Conservation (phyloP, 2,329 filamentous ascomycete genomes). For the Exophiala calicioides region DNA sequence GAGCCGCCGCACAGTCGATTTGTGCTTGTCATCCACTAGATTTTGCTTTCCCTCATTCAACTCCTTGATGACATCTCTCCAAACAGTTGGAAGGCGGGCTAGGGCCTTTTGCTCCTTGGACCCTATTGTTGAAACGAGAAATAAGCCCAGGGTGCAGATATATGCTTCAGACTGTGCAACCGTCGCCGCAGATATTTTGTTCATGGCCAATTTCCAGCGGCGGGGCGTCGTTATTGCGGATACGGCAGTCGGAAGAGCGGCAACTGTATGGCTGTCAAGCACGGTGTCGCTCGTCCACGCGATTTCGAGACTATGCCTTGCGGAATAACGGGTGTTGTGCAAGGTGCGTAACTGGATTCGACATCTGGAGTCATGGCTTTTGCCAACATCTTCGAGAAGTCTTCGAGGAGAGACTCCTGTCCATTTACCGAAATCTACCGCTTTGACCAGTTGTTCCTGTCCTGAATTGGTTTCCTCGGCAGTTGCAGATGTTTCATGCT, state of each 20-base stretch:
- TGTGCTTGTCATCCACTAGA: conserved; percentile 69
- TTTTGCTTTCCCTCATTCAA: conserved; percentile 70
- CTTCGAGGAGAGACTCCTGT: conserved; percentile 73
- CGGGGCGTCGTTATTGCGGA: conserved; percentile 47
- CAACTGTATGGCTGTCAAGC: conserved; percentile 53
- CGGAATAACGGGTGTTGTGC: conserved; percentile 73
- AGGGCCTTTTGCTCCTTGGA: conserved; percentile 84
- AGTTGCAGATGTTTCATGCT: conserved; percentile 34
- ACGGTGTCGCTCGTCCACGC: conserved; percentile 70
- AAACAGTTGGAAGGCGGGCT: conserved; percentile 73
- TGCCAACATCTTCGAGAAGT: conserved; percentile 83
- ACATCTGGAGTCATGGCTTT: conserved; percentile 69
- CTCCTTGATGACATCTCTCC: conserved; percentile 85
- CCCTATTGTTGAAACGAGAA: conserved; percentile 75
- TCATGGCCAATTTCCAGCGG: conserved; percentile 69
- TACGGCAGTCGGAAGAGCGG: conserved; percentile 44
- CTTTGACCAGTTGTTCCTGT: conserved; percentile 56
- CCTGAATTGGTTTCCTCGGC: not conserved
- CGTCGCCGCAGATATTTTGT: conserved; percentile 70
- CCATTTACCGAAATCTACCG: conserved; percentile 84
- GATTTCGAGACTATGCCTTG: conserved; percentile 73
- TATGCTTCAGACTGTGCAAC: conserved; percentile 82
- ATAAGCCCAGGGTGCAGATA: conserved; percentile 77
- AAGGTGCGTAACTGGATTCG: conserved; percentile 68
- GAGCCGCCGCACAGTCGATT: conserved; percentile 66